Evolutionary conservation across 768 basidiomycete species (phyloP), one percentile per base, ranked within the genome.

Genomic region (Collybia sordida): DNA sequence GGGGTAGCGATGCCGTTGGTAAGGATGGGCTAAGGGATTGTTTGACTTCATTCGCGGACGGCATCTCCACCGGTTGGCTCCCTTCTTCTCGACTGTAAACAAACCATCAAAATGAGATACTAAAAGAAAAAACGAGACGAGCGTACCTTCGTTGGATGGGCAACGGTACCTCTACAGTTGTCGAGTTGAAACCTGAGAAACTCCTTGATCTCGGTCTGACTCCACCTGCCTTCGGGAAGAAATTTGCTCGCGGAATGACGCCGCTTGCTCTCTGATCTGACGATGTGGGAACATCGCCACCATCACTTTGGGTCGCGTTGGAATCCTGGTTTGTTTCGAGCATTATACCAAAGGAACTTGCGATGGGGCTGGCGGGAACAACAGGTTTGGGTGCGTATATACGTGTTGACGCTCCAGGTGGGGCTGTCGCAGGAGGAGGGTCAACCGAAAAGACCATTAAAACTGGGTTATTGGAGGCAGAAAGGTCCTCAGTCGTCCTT

Each of bases 131-230:
- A 36, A 37, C 38, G 42, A 18, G 24, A 18, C 4, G 53, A 49
- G 47, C 60, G 42, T 38, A 72, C 72, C 69, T 70, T 45, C 42
- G 53, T 38, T 64, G 62, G 6, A 67, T 28, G 11, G 69, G 65
- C 28, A 63, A 37, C 14, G 62, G 54, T 1, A 66, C 59, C 45
- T 75, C 70, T 3, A 62, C 46, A 5, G 47, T 57, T 3, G 64
- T 57, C 3, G 74, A 70, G 44, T 81, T 78, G 64, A 90, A 85
- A 2, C 81, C 85, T 7, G 88, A 90, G 60, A 92, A 92, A 54
- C 88, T 90, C 57, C 87, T 69, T 18, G 87, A 90, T 43, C 88
- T 65, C 4, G 90, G 90, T 4, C 90, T 69, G 7, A 70, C 57
- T 2, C 72, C 72, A 6, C 74, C 71, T 7, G 70, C 72, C 48